Percentiles rank a stretch among this genome's conserved stretches.
These are phyloP conservation scores for Candida cerambycidarum DNA, from an alignment of 805 yeast genomes.

Conservation along the genomic window DNA sequence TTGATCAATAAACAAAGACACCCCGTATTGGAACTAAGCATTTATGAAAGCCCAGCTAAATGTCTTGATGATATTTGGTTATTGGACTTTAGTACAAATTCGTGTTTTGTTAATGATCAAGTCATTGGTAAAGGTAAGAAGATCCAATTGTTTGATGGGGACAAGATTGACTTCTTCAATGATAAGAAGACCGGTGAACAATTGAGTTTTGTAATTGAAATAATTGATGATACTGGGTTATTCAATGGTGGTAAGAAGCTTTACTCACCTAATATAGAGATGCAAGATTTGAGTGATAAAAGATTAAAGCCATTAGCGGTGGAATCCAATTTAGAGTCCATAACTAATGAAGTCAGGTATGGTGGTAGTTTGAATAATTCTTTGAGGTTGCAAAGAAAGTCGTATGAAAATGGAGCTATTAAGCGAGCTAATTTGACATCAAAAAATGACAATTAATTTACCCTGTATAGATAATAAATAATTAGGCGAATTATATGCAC, in stretches of 20 bases:
- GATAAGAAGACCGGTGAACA: constrained; percentile 55
- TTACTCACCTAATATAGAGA: constrained; percentile 18
- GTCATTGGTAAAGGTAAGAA: constrained; percentile 64
- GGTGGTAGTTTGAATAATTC: constrained; percentile 33
- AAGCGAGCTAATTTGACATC: constrained; percentile 27
- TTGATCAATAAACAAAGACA: constrained; percentile 62
- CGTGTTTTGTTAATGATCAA: constrained; percentile 66
- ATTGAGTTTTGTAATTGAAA: constrained; percentile 52
- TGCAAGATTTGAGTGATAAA: constrained; percentile 27
- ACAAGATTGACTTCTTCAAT: constrained; percentile 61
- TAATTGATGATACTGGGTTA: constrained; percentile 64
- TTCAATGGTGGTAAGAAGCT: constrained; percentile 49
- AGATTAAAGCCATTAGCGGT: constrained; percentile 24
- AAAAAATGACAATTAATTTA: background rate
- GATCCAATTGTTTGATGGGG: constrained; percentile 61
- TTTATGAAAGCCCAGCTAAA: constrained; percentile 71
- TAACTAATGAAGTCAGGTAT: constrained; percentile 13
- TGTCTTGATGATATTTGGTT: constrained; percentile 78
- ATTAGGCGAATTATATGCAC: too few species aligned
- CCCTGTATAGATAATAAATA: constrained; percentile 1
- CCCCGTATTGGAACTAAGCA: constrained; percentile 47
- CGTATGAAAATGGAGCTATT: constrained; percentile 18
- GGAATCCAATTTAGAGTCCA: constrained; percentile 11
- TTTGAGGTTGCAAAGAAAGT: constrained; percentile 27
- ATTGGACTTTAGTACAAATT: constrained; percentile 75